phyloP scores from a whole-genome alignment of 1,284 basidiomycete species.

The Taiwanofungus camphoratus region DNA sequence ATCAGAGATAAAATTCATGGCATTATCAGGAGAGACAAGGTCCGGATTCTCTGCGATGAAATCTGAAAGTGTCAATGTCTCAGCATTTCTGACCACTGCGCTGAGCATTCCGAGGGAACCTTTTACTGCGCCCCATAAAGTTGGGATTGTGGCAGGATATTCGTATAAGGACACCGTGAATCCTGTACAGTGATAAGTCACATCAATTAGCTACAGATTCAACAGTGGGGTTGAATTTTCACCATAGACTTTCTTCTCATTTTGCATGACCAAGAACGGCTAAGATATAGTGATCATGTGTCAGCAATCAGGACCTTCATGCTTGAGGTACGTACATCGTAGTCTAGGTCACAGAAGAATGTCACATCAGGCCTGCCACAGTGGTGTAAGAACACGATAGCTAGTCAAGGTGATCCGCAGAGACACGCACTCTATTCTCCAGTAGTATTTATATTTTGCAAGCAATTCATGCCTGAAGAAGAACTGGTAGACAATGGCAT shows the following conservation, averaged over 20 bases:
- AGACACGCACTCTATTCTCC: conserved; percentile 64
- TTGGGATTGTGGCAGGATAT: conserved; percentile 61
- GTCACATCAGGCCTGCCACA: conserved; percentile 26
- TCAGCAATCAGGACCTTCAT: neutral
- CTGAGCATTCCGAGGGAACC: conserved; percentile 26
- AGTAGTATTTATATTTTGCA: conserved; percentile 86
- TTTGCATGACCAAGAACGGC: conserved; percentile 88
- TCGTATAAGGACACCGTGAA: conserved; percentile 67
- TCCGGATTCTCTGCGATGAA: conserved; percentile 59
- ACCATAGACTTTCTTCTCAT: conserved; percentile 84
- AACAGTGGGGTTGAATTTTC: conserved; percentile 14
- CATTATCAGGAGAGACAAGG: conserved; percentile 53
- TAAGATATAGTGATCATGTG: conserved; percentile 42
- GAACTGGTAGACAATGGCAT: conserved; percentile 44
- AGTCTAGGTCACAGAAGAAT: conserved; percentile 30
- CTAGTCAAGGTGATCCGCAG: neutral
- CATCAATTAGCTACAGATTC: neutral
- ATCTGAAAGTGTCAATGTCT: conserved; percentile 29
- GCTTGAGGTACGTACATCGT: conserved; percentile 19
- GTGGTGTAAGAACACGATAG: neutral
- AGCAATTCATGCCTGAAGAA: conserved; percentile 83
- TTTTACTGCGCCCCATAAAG: conserved; percentile 58
- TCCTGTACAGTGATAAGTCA: conserved; percentile 24
- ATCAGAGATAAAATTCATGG: conserved; percentile 59
- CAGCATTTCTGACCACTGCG: neutral